A percentile compares a stretch with the other conserved stretches of the same genome.
Conservation (phyloP, 1,284 basidiomycete genomes). For the Fomitopsis schrenkii region DNA sequence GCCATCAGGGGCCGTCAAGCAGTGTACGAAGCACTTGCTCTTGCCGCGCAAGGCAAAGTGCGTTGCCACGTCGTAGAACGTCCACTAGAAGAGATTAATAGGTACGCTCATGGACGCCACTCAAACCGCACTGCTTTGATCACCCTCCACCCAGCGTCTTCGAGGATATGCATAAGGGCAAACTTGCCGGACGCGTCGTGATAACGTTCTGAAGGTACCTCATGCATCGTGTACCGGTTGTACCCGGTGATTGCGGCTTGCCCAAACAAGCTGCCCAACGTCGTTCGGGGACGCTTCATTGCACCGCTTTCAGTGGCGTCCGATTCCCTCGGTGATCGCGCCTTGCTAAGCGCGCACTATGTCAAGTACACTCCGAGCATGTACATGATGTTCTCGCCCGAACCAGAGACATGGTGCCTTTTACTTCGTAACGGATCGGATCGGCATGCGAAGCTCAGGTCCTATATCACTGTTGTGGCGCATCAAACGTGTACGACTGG, state of each 20-base stretch:
- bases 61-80: constrained; percentile 43
- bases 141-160: background rate
- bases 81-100: constrained; percentile 7
- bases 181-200: constrained; percentile 5
- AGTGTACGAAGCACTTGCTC: constrained; percentile 65
- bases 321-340: background rate
- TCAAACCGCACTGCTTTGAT: background rate
- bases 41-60: constrained; percentile 67
- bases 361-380: background rate
- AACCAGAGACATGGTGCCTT: background rate
- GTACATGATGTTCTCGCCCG: background rate
- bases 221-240: background rate
- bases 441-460: background rate
- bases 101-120: background rate
- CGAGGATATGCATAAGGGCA: constrained; percentile 7
- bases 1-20: constrained; percentile 58
- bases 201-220: constrained; percentile 26
- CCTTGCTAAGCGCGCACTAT: background rate
- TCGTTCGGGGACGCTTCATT: background rate
- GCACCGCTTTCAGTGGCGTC: background rate
- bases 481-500: background rate
- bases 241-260: background rate
- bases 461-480: constrained; percentile 1
- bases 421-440: background rate
- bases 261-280: background rate